Evolutionary conservation across 495 filamentous ascomycete species (phyloP).

Genomic region (Parathielavia appendiculata): DNA sequence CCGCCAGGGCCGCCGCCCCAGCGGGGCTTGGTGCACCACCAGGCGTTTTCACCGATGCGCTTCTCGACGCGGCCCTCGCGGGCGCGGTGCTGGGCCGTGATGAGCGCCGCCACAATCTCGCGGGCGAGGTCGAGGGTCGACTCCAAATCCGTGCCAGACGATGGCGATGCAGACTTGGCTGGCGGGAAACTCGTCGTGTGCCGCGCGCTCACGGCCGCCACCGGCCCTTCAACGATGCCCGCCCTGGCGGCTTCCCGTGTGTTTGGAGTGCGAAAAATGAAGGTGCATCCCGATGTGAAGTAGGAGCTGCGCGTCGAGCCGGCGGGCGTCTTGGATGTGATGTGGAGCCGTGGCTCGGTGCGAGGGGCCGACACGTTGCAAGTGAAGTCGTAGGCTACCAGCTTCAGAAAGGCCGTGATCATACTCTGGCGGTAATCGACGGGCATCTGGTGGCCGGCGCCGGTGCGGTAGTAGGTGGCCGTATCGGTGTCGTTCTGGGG

Average conservation of each 20-base stretch:
- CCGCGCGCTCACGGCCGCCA: constrained; percentile 55
- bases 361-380: constrained; percentile 63
- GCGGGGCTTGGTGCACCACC: constrained; percentile 70
- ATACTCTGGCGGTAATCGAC: constrained; percentile 65
- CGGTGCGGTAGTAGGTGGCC: constrained; percentile 43
- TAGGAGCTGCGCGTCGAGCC: constrained; percentile 41
- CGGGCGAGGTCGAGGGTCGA: constrained; percentile 64
- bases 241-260: constrained; percentile 64
- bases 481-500: constrained; percentile 11
- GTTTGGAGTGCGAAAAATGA: constrained; percentile 61
- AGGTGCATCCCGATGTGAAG: constrained; percentile 48
- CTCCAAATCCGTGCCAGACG: constrained; percentile 27
- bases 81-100: constrained; percentile 76
- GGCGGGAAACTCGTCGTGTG: constrained; percentile 47
- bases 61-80: constrained; percentile 63
- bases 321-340: constrained; percentile 50
- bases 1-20: constrained; percentile 73
- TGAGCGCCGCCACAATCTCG: constrained; percentile 67
- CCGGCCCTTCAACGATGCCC: constrained; percentile 74
- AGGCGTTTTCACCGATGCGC: constrained; percentile 65
- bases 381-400: constrained; percentile 72
- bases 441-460: constrained; percentile 67
- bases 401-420: constrained; percentile 68
- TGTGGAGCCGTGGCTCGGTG: constrained; percentile 55
- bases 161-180: constrained; percentile 13